phyloP scores from a whole-genome alignment of 1,284 basidiomycete species.

The Ganoderma lingzhi region DNA sequence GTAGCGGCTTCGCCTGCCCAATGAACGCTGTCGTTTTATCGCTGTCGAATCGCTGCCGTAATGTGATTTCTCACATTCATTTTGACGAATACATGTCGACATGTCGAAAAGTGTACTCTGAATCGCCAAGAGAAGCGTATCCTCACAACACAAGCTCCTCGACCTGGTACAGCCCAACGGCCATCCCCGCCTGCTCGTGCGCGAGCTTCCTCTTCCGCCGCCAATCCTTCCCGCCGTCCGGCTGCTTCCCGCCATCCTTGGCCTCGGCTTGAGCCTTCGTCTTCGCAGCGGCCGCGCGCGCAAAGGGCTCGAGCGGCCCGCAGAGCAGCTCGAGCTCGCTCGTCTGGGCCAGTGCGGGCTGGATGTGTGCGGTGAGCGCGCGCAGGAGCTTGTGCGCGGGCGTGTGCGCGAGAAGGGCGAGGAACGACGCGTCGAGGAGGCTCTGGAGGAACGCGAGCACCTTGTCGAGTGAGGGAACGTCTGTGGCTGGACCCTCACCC shows the following conservation, averaged over 20 bases:
- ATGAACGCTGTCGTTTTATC: conserved; percentile 14
- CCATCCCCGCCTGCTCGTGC: conserved; percentile 59
- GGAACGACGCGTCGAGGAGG: conserved; percentile 73
- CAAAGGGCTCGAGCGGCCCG: conserved; percentile 69
- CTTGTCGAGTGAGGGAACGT: conserved; percentile 53
- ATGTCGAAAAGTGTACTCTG: background rate
- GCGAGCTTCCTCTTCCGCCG: conserved; percentile 59
- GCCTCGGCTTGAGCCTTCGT: conserved; percentile 52
- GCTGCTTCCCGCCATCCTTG: conserved; percentile 35
- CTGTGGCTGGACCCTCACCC: background rate
- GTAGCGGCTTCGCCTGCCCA: conserved; percentile 14
- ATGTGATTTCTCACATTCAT: background rate
- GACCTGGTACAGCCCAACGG: conserved; percentile 71
- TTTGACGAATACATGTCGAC: background rate
- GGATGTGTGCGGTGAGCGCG: conserved; percentile 56
- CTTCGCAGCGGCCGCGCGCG: conserved; percentile 50
- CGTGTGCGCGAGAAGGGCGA: conserved; percentile 65
- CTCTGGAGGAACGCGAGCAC: conserved; percentile 65
- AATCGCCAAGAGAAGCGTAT: too few relatives aligned
- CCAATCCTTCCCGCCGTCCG: conserved; percentile 59
- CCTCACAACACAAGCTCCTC: conserved; percentile 68
- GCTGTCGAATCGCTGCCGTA: background rate
- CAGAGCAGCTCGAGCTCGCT: conserved; percentile 61
- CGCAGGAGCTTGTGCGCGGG: conserved; percentile 62
- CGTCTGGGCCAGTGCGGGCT: conserved; percentile 59